Percentiles rank a stretch among this genome's conserved stretches.
These are phyloP conservation scores for Alternaria infectoria DNA, from an alignment of 2,329 filamentous ascomycete species.

Conservation along the genomic window DNA sequence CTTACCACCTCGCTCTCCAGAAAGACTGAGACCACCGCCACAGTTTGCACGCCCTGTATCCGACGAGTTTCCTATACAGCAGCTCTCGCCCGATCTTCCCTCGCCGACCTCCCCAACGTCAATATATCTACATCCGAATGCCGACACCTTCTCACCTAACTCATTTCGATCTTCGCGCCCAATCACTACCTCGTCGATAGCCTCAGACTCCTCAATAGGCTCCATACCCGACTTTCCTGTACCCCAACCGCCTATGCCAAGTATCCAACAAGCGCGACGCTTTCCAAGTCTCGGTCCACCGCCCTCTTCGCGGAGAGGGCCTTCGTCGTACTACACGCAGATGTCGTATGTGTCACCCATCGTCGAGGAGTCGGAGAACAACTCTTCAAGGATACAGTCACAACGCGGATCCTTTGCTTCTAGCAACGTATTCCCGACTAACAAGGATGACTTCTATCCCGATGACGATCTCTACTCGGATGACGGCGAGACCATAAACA, in stretches of 20 bases:
- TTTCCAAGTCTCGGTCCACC: slow-evolving; percentile 55
- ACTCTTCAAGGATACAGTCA: slow-evolving; percentile 52
- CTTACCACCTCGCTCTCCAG: slow-evolving; percentile 29
- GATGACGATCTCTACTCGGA: slow-evolving; percentile 47
- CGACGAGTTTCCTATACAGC: slow-evolving; percentile 43
- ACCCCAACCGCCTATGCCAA: slow-evolving; percentile 41
- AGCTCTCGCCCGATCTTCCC: slow-evolving; percentile 30
- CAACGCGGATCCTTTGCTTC: slow-evolving; percentile 55
- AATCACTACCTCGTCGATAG: slow-evolving; percentile 46
- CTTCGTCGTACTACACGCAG: slow-evolving; percentile 57
- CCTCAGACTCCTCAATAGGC: slow-evolving; percentile 50
- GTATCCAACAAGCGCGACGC: slow-evolving; percentile 46
- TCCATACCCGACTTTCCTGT: slow-evolving; percentile 52
- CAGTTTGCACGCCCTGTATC: slow-evolving; percentile 50
- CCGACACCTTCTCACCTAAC: slow-evolving; percentile 42
- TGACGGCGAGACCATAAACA: slow-evolving; percentile 47
- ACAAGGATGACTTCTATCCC: slow-evolving; percentile 50
- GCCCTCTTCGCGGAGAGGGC: slow-evolving; percentile 56
- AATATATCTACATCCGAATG: slow-evolving; percentile 34
- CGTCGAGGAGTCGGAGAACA: slow-evolving; percentile 55
- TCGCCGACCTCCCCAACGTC: slow-evolving; percentile 28
- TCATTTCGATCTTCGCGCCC: slow-evolving; percentile 41
- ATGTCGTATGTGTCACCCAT: slow-evolving; percentile 57
- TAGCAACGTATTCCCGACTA: slow-evolving; percentile 56
- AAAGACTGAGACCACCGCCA: slow-evolving; percentile 49